A percentile compares a stretch with the other conserved stretches of the same genome.
Conservation (phyloP, 345 rosid species). For the Eucalyptus guilfoylei region DNA sequence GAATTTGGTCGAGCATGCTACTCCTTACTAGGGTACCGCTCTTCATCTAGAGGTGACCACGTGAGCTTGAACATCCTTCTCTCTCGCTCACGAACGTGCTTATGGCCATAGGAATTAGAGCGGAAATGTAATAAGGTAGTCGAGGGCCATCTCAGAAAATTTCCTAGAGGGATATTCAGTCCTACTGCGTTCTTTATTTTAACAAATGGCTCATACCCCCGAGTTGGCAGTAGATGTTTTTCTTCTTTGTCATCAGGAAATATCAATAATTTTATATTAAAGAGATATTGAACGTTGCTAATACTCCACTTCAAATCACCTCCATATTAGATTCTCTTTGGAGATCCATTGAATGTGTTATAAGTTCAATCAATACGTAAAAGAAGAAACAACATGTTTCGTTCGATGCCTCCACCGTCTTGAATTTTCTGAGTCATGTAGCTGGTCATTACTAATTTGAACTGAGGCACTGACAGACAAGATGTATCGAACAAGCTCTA, state of each 20-base stretch:
- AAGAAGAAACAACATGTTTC: no score
- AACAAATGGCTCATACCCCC: no score
- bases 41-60: background rate
- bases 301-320: no score
- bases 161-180: rapidly evolving
- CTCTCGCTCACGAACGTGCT: background rate
- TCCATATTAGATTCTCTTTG: no score
- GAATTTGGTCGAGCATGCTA: background rate
- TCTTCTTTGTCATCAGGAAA: no score
- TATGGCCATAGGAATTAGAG: background rate
- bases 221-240: no score
- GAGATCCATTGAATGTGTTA: no score
- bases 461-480: background rate
- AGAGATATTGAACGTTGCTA: no score
- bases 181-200: rapidly evolving
- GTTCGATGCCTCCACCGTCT: background rate
- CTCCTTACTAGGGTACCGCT: background rate
- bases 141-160: no score
- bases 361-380: no score
- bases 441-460: background rate
- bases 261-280: no score
- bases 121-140: background rate
- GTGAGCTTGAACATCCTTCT: background rate
- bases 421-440: background rate
- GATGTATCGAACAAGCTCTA: background rate